These are phyloP conservation scores for Rickenella mellea DNA, from an alignment of 768 basidiomycete genomes.

Conservation along the genomic window DNA sequence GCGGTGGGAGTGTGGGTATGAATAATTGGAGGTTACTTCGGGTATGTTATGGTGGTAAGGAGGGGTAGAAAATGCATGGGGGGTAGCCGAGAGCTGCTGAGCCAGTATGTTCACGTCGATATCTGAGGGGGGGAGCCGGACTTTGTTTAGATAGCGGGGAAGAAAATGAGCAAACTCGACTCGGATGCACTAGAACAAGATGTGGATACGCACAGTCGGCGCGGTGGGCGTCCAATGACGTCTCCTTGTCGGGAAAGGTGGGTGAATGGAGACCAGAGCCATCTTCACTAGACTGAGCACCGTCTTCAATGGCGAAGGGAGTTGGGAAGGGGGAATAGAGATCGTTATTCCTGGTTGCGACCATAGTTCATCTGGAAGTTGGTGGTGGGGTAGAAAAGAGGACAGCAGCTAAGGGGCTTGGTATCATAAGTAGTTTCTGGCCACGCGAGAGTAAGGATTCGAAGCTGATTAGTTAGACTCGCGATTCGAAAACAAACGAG, in stretches of 20 bases:
- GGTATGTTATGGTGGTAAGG: background rate
- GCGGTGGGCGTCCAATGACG: background rate
- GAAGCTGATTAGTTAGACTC: too few species aligned
- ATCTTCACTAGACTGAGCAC: slow-evolving; percentile 65
- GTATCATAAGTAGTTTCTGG: too few species aligned
- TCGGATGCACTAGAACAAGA: background rate
- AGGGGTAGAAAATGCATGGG: background rate
- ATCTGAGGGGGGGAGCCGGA: slow-evolving; percentile 26
- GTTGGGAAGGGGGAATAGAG: slow-evolving; percentile 49
- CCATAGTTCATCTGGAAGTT: slow-evolving; percentile 24
- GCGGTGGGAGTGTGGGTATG: background rate
- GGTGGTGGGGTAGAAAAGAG: too few species aligned
- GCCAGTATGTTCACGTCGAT: slow-evolving; percentile 1
- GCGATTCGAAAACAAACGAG: too few species aligned
- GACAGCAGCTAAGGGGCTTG: too few species aligned
- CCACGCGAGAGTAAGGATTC: too few species aligned
- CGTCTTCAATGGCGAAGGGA: slow-evolving; percentile 47
- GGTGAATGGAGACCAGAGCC: slow-evolving; percentile 71
- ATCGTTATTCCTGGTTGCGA: slow-evolving; percentile 44
- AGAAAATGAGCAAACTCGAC: background rate
- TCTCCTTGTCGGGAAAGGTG: slow-evolving; percentile 32
- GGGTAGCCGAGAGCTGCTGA: background rate
- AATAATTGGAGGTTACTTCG: background rate
- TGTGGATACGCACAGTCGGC: background rate
- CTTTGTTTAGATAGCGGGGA: slow-evolving; percentile 1